Base-by-base conservation (phyloP, 495 filamentous ascomycete genomes). In the Eremomyces bilateralis region DNA sequence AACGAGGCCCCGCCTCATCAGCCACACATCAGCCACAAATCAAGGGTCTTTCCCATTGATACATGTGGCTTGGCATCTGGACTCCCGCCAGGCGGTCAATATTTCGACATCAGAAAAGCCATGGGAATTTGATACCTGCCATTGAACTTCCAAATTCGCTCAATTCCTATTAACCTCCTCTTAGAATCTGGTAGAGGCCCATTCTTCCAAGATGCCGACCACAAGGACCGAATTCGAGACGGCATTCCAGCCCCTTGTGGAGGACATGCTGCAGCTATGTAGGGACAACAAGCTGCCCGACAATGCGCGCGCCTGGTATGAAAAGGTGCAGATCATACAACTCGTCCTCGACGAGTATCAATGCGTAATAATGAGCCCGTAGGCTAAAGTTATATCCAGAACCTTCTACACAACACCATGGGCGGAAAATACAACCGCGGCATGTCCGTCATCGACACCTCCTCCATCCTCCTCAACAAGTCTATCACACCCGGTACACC, bases 361-460 rank as follows among this genome's bases (percentile, higher is more conserved):
- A 36, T 37, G 43, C 24, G 42, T 43, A 32, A 8, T 32, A 16
- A 16, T 6, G 8, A 8, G 18, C 18, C 10, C 30, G 10, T 17
- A 32, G 6, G 6, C 6, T 10, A 10, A 11, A 8, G 40, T 36
- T 41, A 30, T 41, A 31, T 35, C 13, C 51, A 91, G 82, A 68
- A 63, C 32, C 65, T 95, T 42, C 62, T 78, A 43, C 66, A 72
- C 64, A 97, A 97, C 55, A 67, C 78, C 12, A 59, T 84, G 32
- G 90, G 90, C 47, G 88, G 88, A 48, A 97, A 97, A 68, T 85
- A 81, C 63, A 97, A 95, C 62, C 80, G 88, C 44, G 88, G 90
- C 56, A 88, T 97, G 71, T 94, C 88, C 34, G 83, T 94, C 32
- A 77, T 84, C 38, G 88, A 97, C 61, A 85, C 82, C 32, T 69